phyloP scores from a whole-genome alignment of 169 alveolate genomes.

The Blepharisma undulans region DNA sequence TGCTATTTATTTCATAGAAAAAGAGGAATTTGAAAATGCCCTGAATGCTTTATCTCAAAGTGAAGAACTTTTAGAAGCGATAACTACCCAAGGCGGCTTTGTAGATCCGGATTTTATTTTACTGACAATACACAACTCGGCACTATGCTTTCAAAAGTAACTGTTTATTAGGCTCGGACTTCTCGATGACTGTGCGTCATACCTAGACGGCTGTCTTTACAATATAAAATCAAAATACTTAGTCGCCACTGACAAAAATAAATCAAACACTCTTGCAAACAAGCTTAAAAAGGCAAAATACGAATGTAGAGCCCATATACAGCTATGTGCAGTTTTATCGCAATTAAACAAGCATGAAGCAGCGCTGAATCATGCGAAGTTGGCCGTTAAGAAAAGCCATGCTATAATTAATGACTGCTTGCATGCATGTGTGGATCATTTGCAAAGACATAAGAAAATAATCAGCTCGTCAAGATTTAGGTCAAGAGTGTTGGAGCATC shows the following conservation, averaged over 20 bases:
- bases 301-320: conserved; percentile 61
- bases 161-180: neutral
- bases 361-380: conserved; percentile 63
- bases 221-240: neutral
- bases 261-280: neutral
- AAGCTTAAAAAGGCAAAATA: conserved; percentile 44
- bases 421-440: neutral
- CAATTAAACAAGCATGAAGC: conserved; percentile 63
- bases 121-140: conserved; percentile 27
- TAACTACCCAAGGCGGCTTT: neutral
- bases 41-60: neutral
- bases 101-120: conserved; percentile 22
- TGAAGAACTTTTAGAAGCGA: conserved; percentile 35
- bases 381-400: neutral
- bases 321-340: conserved; percentile 72
- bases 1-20: neutral
- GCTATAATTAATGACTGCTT: neutral
- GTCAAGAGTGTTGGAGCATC: neutral
- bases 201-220: neutral
- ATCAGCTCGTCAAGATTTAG: neutral
- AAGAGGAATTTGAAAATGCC: conserved; percentile 11
- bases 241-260: neutral
- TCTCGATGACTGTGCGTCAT: neutral
- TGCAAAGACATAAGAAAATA: neutral
- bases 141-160: conserved; percentile 15